These are phyloP conservation scores for Globisporangium barbulae DNA, from an alignment of 352 stramenopile species.

Conservation along the genomic window DNA sequence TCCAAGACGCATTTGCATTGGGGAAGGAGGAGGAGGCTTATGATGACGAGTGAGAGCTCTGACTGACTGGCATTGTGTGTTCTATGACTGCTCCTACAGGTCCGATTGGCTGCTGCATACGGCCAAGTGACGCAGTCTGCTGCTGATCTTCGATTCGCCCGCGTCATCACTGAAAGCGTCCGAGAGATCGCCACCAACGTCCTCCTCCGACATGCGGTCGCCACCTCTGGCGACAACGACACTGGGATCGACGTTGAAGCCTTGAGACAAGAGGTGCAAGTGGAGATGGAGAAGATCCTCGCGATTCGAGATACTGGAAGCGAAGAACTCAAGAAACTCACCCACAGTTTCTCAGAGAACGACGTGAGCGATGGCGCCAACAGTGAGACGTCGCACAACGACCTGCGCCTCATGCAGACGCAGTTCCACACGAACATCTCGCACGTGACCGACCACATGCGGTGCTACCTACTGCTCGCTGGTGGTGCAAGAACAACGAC, in stretches of 20 bases:
- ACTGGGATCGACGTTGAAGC: slow-evolving; percentile 3
- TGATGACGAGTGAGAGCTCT: not conserved
- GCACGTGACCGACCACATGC: slow-evolving; percentile 11
- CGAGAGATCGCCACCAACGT: slow-evolving; percentile 17
- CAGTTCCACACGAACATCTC: slow-evolving; percentile 6
- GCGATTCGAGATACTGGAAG: slow-evolving; percentile 24
- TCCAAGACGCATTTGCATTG: not conserved
- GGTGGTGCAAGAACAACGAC: not conserved
- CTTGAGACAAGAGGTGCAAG: slow-evolving; percentile 9
- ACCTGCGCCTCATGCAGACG: slow-evolving; percentile 27
- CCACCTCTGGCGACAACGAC: not conserved
- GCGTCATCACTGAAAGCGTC: slow-evolving; percentile 23
- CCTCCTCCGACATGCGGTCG: not conserved
- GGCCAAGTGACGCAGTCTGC: not conserved
- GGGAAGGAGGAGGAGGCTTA: not conserved
- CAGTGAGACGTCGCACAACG: slow-evolving; percentile 3
- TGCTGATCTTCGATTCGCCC: not conserved
- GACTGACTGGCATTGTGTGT: not conserved
- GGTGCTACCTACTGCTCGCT: not conserved
- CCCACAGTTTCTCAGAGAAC: slow-evolving; percentile 18
- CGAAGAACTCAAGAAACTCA: slow-evolving; percentile 20
- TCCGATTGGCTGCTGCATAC: slow-evolving; percentile 19
- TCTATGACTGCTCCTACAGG: slow-evolving; percentile 6
- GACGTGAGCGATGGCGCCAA: slow-evolving; percentile 10
- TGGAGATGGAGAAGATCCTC: slow-evolving; percentile 24